Evolutionary conservation across 768 basidiomycete species (phyloP).

Genomic region (Suillus spraguei): DNA sequence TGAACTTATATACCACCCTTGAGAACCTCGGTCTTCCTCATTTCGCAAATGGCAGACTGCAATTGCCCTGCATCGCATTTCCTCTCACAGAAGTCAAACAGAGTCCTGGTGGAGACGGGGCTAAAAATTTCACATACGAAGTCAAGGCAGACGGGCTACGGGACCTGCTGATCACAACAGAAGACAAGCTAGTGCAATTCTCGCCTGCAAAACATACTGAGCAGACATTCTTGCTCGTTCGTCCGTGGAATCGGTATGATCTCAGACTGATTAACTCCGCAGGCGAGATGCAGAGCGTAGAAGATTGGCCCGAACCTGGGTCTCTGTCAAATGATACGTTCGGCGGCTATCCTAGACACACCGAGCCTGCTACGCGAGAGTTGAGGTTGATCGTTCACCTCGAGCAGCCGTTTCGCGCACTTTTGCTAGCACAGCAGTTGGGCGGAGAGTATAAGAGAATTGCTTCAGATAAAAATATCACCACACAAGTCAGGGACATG

Average conservation of each 20-base stretch:
- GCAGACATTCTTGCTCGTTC: neutral
- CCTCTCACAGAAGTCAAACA: neutral
- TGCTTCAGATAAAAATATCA: no score
- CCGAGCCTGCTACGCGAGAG: no score
- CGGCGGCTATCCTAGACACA: no score
- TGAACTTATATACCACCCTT: neutral
- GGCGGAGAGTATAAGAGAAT: no score
- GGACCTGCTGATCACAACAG: neutral
- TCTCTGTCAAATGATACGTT: no score
- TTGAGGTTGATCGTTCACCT: no score
- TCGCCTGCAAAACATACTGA: neutral
- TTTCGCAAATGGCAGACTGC: neutral
- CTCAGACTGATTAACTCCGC: neutral
- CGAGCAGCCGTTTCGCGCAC: no score
- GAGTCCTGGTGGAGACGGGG: no score
- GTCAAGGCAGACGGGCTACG: neutral
- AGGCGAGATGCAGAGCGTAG: neutral
- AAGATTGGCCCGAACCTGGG: neutral
- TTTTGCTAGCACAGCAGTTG: no score
- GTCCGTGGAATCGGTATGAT: neutral
- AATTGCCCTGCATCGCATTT: neutral
- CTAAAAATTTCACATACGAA: neutral
- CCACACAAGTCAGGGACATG: no score
- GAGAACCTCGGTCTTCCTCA: neutral
- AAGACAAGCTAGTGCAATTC: neutral